Evolutionary conservation across 495 filamentous ascomycete species (phyloP), one percentile per base, ranked within the genome.

Genomic region (Apodospora peruviana): DNA sequence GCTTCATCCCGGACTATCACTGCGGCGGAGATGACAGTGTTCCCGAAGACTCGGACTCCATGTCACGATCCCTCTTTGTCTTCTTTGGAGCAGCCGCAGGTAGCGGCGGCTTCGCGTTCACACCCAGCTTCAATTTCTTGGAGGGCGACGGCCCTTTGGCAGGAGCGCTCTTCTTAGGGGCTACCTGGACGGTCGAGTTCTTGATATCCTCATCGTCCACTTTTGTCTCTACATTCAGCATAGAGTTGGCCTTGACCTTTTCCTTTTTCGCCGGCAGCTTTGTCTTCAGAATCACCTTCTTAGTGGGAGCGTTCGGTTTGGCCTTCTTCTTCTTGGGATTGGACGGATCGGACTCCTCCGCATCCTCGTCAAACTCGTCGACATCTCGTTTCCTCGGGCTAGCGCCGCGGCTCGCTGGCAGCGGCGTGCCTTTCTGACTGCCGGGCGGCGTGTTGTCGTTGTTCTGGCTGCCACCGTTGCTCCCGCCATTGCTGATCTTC

Each of bases 341-440:
- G 22, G 62, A 55, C 10, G 65, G 65, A 48, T 78, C 72, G 24
- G 71, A 69, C 3, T 71, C 74, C 37, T 71, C 77, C 12, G 68
- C 73, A 40, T 75, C 74, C 46, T 79, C 73, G 29, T 74, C 69
- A 49, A 73, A 55, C 47, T 74, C 68, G 55, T 75, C 65, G 48
- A 58, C 67, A 23, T 75, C 73, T 24, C 78, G 66, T 60, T 83
- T 82, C 42, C 61, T 67, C 0, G 77, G 76, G 45, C 74, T 76
- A 4, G 55, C 59, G 4, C 58, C 65, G 16, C 72, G 66, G 17
- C 70, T 75, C 7, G 61, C 66, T 4, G 78, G 76, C n/a, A 67
- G 67, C 2, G 81, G 79, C n/a, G 80, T 84, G 10, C 75, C 77
- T 51, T 76, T 78, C 45, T 81, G 74, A 44, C 77, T 81, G 25